Percentiles rank a stretch among this genome's conserved stretches.
These are phyloP conservation scores for Candida montana DNA, from an alignment of 805 yeast species.

Conservation along the genomic window DNA sequence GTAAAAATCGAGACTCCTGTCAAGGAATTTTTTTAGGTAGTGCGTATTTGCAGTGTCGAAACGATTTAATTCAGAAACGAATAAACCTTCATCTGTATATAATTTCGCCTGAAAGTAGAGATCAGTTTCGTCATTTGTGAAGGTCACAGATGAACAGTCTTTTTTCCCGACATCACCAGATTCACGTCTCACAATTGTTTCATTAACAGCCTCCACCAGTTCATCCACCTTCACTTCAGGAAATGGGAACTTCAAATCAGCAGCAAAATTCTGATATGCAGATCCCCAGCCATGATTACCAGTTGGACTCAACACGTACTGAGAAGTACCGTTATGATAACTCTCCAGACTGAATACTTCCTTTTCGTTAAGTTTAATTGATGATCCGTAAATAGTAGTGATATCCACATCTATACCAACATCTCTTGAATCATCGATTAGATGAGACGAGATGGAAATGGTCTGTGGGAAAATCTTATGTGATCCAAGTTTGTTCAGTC, in stretches of 20 bases:
- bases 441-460: slow-evolving; percentile 11
- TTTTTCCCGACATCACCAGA: slow-evolving; percentile 10
- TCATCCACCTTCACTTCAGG: slow-evolving; percentile 27
- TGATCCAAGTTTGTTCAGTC: slow-evolving; percentile 6
- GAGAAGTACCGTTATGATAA: slow-evolving; percentile 42
- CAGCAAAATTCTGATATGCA: slow-evolving; percentile 25
- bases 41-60: no score
- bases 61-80: no score
- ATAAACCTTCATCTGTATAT: no score
- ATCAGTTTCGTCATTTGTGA: no score
- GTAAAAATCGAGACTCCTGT: no score
- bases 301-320: slow-evolving; percentile 34
- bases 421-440: slow-evolving; percentile 8
- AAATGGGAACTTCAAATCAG: slow-evolving; percentile 20
- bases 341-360: slow-evolving; percentile 21
- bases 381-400: slow-evolving; percentile 19
- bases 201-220: slow-evolving; percentile 31
- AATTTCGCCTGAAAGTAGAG: no score
- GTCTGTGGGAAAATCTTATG: slow-evolving; percentile 19
- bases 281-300: slow-evolving; percentile 45
- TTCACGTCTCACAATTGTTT: slow-evolving; percentile 24
- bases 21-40: no score
- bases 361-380: slow-evolving; percentile 13
- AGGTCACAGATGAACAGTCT: no score
- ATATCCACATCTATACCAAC: slow-evolving; percentile 17